phyloP scores from a whole-genome alignment of 345 rosid species.

The Gossypium arboreum region DNA sequence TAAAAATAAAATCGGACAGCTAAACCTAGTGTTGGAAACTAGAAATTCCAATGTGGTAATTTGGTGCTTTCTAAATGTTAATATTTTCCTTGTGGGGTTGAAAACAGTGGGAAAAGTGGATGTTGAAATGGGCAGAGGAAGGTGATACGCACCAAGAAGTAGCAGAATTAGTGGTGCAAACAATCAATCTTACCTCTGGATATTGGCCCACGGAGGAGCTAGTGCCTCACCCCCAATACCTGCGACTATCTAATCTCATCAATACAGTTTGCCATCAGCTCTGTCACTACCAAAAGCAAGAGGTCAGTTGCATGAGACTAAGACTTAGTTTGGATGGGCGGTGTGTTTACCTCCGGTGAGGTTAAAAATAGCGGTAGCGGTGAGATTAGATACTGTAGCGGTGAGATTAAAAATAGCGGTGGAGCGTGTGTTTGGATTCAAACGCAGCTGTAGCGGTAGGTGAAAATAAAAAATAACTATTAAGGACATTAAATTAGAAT shows the following conservation, averaged over 20 bases:
- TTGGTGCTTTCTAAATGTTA: slow-evolving; percentile 7
- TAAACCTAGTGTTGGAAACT: neutral
- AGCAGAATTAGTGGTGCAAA: slow-evolving; percentile 62
- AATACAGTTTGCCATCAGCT: slow-evolving; percentile 37
- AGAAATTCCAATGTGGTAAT: slow-evolving; percentile 10
- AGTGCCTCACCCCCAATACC: slow-evolving; percentile 37
- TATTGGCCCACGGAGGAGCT: slow-evolving; percentile 24
- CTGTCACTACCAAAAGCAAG: slow-evolving; percentile 25
- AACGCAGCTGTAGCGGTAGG: too few relatives aligned
- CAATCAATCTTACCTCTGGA: slow-evolving; percentile 41
- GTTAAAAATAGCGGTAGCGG: too few relatives aligned
- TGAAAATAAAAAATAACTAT: too few relatives aligned
- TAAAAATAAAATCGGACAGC: neutral
- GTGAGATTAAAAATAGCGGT: too few relatives aligned
- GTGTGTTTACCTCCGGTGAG: too few relatives aligned
- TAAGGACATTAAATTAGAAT: too few relatives aligned
- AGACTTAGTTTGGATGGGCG: too few relatives aligned
- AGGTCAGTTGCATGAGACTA: slow-evolving; percentile 40
- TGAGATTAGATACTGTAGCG: too few relatives aligned
- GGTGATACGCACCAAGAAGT: slow-evolving; percentile 46
- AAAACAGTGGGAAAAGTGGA: slow-evolving; percentile 77
- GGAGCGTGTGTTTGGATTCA: too few relatives aligned
- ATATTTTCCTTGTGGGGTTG: neutral
- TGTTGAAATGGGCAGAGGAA: slow-evolving; percentile 50
- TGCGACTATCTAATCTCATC: slow-evolving; percentile 40